Base-by-base conservation (phyloP, 306 rosid genomes). In the Pueraria montana region DNA sequence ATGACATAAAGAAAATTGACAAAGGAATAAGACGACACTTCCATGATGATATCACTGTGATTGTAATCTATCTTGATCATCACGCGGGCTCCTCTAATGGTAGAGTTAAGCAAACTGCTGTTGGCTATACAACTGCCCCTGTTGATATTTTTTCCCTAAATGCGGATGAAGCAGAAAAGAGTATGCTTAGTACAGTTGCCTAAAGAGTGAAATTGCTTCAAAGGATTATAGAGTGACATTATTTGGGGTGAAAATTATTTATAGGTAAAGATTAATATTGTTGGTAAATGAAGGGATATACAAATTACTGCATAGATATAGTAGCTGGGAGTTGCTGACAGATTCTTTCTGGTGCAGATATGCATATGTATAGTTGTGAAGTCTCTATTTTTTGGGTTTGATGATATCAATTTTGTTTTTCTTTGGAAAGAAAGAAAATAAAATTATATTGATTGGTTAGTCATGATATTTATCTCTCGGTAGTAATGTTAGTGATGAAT, bases 31-130 rank as follows among this genome's bases (percentile, higher is more conserved):
- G 99, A 80, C 93, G 99, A 13, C 94, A 90, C 78, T 91, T 94
- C 80, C 99, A 96, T 48, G 99, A 96, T 53, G 99, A 96, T 70
- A 94, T 96, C 63, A 93, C 98, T 17, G 99, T 94, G 30, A 48
- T 96, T 38, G 99, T 96, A 30, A 84, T 96, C 42, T 94, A 90
- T 74, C 98, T 96, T 56, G 96, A 94, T 84, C 95, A 92, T 67
- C 92, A 82, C 40, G 83, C 76, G 40, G 74, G 86, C 61, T 83
- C 94, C 73, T 69, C 94, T 17, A 83, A 27, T 34, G 66, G 56
- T 18, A 87, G 87, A 83, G 69, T 78, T 27, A 88, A 88, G 81
- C 88, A 84, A 71, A 80, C 56, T n/a, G n/a, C 81, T 40, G 77
- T 87, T 16, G 85, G 92, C 78, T 87, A 77, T 81, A 92, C 94